phyloP scores from a whole-genome alignment of 2,329 filamentous ascomycete species.

The Aspergillus versicolor region DNA sequence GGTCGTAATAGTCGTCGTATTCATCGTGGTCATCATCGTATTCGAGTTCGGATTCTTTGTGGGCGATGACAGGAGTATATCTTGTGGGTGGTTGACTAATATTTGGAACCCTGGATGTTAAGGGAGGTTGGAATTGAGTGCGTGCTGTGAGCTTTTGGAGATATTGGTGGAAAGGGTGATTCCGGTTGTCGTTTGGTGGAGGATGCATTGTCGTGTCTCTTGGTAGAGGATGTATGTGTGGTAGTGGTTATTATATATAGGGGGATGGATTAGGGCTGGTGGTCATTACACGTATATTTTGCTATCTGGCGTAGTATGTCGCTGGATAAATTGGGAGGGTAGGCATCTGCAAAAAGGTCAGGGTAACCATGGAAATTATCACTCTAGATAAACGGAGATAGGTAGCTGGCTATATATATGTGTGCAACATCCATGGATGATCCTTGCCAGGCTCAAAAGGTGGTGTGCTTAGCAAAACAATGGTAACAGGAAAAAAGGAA shows the following conservation, averaged over 20 bases:
- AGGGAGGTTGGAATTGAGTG: background rate
- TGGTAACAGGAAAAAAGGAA: background rate
- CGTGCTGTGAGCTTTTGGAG: background rate
- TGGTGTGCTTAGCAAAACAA: constrained; percentile 3
- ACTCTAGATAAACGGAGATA: background rate
- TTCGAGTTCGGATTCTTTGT: background rate
- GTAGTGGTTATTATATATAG: background rate
- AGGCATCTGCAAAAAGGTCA: background rate
- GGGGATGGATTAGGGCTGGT: background rate
- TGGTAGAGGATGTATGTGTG: background rate
- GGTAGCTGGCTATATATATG: background rate
- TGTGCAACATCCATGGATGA: background rate
- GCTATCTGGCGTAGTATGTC: background rate
- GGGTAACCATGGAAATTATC: background rate
- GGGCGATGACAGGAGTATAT: background rate
- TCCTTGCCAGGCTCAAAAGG: background rate
- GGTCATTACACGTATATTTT: background rate
- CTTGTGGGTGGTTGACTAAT: background rate
- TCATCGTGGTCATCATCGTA: constrained; percentile 7
- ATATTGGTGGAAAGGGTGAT: background rate
- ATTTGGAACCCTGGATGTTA: background rate
- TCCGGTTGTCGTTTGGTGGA: constrained; percentile 20
- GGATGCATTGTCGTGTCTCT: background rate
- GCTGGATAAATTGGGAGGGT: background rate
- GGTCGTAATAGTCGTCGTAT: constrained; percentile 5